phyloP scores from a whole-genome alignment of 495 filamentous ascomycete genomes.

The Bryoglossum gracile region DNA sequence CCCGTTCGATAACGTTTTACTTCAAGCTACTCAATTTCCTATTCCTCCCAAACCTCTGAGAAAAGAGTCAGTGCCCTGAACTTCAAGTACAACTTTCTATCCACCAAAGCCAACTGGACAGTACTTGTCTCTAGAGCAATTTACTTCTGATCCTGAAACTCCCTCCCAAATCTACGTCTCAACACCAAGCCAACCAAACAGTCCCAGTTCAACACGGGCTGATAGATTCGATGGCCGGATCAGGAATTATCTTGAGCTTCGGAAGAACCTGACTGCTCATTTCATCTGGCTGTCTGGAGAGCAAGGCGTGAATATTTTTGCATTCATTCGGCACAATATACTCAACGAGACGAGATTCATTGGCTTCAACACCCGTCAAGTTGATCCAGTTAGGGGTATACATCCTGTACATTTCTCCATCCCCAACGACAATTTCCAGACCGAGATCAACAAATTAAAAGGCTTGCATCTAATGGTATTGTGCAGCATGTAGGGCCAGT shows the following conservation, averaged over 20 bases:
- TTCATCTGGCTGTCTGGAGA: conserved; percentile 20
- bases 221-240: not conserved
- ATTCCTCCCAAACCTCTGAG: not conserved
- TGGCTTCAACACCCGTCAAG: conserved; percentile 19
- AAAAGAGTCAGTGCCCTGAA: not conserved
- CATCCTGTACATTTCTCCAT: conserved; percentile 23
- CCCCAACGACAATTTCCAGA: conserved; percentile 18
- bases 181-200: not conserved
- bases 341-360: conserved; percentile 22
- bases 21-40: conserved; percentile 10
- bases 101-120: not conserved
- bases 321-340: conserved; percentile 22
- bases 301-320: conserved; percentile 21
- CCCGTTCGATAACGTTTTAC: conserved; percentile 1
- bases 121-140: conserved; percentile 10
- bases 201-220: not conserved
- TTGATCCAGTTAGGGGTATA: conserved; percentile 1
- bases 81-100: not conserved
- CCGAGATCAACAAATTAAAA: conserved; percentile 16
- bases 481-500: conserved; percentile 15
- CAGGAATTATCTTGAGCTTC: conserved; percentile 16
- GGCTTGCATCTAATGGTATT: conserved; percentile 19
- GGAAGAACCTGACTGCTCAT: conserved; percentile 18
- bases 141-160: conserved; percentile 4
- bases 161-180: not conserved